Evolutionary conservation across 2,329 filamentous ascomycete species (phyloP).

Genomic region (Helotiales sp.): DNA sequence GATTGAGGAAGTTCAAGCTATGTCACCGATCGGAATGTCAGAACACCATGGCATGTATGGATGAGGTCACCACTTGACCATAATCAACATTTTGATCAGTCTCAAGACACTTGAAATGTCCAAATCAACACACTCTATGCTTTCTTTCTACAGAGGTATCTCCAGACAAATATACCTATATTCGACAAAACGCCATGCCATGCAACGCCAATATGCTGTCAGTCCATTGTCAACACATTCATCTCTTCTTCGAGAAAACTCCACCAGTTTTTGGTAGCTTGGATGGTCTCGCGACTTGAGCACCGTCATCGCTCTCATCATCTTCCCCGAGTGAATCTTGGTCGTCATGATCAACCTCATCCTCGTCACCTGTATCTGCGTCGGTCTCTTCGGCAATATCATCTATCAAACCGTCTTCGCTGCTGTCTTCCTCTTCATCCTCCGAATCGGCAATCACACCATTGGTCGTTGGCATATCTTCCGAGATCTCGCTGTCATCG

Average conservation of each 20-base stretch:
- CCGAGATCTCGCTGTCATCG: slow-evolving; percentile 34
- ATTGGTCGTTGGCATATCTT: slow-evolving; percentile 41
- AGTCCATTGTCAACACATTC: slow-evolving; percentile 17
- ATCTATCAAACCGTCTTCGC: slow-evolving; percentile 46
- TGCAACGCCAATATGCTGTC: slow-evolving; percentile 31
- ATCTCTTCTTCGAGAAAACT: slow-evolving; percentile 29
- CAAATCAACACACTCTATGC: not conserved
- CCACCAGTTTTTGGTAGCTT: slow-evolving; percentile 30
- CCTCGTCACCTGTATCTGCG: slow-evolving; percentile 40
- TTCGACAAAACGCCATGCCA: slow-evolving; percentile 28
- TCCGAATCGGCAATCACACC: slow-evolving; percentile 49
- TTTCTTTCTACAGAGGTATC: slow-evolving; percentile 1
- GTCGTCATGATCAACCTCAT: slow-evolving; percentile 46
- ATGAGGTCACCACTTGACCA: not conserved
- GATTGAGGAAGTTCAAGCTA: too few species aligned
- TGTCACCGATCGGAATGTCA: not conserved
- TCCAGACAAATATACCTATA: not conserved
- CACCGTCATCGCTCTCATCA: slow-evolving; percentile 44
- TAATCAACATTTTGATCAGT: not conserved
- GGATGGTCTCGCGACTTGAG: slow-evolving; percentile 25
- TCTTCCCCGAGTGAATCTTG: slow-evolving; percentile 43
- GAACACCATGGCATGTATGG: not conserved
- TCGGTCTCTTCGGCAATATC: slow-evolving; percentile 50
- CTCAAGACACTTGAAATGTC: not conserved
- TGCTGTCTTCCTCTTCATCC: slow-evolving; percentile 46